A percentile compares a stretch with the other conserved stretches of the same genome.
Evolutionary conservation across 257 asterid species (phyloP).

Genomic region (Salvia splendens): DNA sequence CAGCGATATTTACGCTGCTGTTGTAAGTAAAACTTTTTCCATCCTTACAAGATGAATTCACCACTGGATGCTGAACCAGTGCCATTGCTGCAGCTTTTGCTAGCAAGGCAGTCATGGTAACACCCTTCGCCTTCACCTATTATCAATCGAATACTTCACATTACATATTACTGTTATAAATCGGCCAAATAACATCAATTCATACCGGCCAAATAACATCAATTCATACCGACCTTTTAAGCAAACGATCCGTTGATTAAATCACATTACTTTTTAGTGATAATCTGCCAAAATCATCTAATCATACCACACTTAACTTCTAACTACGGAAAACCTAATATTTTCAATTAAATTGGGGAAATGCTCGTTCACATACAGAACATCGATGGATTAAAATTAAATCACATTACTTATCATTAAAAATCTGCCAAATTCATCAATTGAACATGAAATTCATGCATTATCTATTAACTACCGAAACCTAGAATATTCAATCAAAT

Average conservation of each 20-base stretch:
- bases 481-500: not conserved
- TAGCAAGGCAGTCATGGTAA: constrained; percentile 82
- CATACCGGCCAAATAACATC: too few relatives aligned
- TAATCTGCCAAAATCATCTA: too few relatives aligned
- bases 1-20: constrained; percentile 70
- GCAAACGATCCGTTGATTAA: too few relatives aligned
- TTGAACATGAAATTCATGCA: not conserved
- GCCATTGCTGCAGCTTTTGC: constrained; percentile 93
- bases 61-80: constrained; percentile 81
- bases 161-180: not conserved
- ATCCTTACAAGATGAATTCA: constrained; percentile 80
- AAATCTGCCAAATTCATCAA: not conserved
- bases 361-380: too few relatives aligned
- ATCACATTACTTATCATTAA: not conserved
- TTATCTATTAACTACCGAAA: not conserved
- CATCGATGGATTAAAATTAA: constrained; percentile 16
- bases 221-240: too few relatives aligned
- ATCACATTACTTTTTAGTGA: too few relatives aligned
- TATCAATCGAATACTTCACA: constrained; percentile 11
- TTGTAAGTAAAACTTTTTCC: constrained; percentile 88
- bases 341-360: too few relatives aligned
- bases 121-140: constrained; percentile 79
- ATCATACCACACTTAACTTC: too few relatives aligned
- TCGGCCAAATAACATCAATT: too few relatives aligned
- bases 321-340: too few relatives aligned